Evolutionary conservation across 176 grass and related monocot species (phyloP).

Genomic region (Leersia perrieri): DNA sequence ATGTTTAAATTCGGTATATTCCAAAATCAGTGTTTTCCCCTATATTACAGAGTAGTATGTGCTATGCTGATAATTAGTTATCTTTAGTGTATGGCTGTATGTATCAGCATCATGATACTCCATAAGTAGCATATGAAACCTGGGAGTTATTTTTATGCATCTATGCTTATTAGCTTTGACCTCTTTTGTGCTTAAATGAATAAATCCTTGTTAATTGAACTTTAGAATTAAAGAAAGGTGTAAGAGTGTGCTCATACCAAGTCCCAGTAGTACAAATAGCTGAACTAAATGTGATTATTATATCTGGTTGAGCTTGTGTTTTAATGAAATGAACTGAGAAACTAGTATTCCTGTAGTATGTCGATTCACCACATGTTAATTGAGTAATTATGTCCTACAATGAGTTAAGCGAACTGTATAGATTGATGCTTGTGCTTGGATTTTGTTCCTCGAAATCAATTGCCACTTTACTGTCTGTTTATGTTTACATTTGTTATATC

Average conservation of each 20-base stretch:
- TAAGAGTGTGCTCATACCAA: too few relatives aligned
- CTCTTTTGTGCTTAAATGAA: constrained; percentile 4
- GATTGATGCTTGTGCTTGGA: neutral
- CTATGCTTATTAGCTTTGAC: neutral
- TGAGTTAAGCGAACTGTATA: neutral
- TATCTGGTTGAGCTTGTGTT: neutral
- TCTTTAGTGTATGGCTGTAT: neutral
- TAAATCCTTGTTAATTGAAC: neutral
- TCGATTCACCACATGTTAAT: neutral
- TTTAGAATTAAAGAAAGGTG: neutral
- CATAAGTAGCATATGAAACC: neutral
- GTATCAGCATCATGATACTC: neutral
- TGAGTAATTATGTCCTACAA: neutral
- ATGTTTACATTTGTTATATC: neutral
- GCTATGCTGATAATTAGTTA: neutral
- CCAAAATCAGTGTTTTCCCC: neutral
- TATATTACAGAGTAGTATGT: neutral
- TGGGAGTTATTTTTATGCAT: neutral
- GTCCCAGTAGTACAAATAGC: neutral
- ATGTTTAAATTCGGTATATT: neutral
- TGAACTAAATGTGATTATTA: constrained; percentile 12
- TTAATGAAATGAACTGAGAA: neutral
- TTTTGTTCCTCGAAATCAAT: constrained; percentile 24
- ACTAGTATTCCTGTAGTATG: neutral
- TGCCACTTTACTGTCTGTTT: neutral